Percentiles rank a stretch among this genome's conserved stretches.
phyloP scores from a whole-genome alignment of 1,284 basidiomycete genomes.

The Fomitopsis palustris region DNA sequence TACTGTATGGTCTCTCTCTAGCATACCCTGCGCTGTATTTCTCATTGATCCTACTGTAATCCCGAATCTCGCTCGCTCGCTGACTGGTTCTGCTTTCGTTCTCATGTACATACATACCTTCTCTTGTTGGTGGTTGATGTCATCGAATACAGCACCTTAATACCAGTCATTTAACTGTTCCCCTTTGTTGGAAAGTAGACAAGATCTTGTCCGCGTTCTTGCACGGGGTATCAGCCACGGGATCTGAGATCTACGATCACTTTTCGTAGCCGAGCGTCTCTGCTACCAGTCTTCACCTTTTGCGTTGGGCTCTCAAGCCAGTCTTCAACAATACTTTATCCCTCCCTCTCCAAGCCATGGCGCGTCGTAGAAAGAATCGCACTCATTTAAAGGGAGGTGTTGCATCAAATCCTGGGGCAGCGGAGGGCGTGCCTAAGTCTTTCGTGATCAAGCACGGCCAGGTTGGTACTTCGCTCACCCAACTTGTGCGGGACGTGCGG shows the following conservation, averaged over 20 bases:
- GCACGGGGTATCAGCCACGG: too few relatives aligned
- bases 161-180: not conserved
- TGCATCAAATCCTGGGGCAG: constrained; percentile 28
- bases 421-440: constrained; percentile 59
- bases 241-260: constrained; percentile 1
- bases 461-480: constrained; percentile 83
- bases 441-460: constrained; percentile 95
- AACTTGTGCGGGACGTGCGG: constrained; percentile 89
- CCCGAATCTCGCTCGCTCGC: not conserved
- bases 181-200: not conserved
- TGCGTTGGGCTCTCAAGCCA: not conserved
- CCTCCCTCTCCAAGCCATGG: constrained; percentile 47
- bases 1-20: constrained; percentile 1
- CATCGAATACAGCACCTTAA: not conserved
- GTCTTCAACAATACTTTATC: not conserved
- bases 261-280: not conserved
- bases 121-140: not conserved
- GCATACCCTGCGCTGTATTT: constrained; percentile 7
- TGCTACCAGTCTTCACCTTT: not conserved
- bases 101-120: not conserved
- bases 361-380: constrained; percentile 77
- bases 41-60: constrained; percentile 1
- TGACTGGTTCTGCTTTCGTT: not conserved
- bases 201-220: too few relatives aligned
- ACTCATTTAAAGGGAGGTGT: constrained; percentile 75